Percentiles rank a stretch among this genome's conserved stretches.
Conservation (phyloP, 139 green algal genomes). For the Nannochloris sp. region DNA sequence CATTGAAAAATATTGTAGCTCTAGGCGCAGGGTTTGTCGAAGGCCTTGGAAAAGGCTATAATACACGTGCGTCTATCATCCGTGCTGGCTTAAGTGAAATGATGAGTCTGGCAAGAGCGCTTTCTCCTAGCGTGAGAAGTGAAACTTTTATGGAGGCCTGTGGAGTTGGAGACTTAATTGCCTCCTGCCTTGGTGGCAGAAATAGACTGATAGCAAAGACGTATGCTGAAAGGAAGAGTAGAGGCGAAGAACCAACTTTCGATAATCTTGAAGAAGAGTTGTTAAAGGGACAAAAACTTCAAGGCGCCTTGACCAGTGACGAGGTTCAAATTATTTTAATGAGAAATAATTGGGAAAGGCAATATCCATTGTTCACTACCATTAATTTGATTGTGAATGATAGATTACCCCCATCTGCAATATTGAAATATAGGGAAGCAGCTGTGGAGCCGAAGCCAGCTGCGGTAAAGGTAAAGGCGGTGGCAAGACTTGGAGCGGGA, state of each 20-base stretch:
- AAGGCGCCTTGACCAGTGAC: slow-evolving; percentile 64
- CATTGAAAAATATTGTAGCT: slow-evolving; percentile 77
- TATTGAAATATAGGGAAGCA: not conserved
- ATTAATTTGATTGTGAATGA: not conserved
- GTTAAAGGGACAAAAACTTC: slow-evolving; percentile 73
- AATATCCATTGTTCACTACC: not conserved
- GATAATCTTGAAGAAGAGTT: slow-evolving; percentile 52
- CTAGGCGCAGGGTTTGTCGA: slow-evolving; percentile 64
- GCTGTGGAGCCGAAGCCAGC: too few relatives aligned
- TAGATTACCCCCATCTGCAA: not conserved
- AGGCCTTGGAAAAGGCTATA: slow-evolving; percentile 53
- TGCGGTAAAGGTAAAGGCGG: too few relatives aligned
- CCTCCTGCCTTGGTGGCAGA: slow-evolving; percentile 66
- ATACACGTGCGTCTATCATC: slow-evolving; percentile 66
- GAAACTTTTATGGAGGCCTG: slow-evolving; percentile 70
- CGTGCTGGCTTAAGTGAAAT: slow-evolving; percentile 59
- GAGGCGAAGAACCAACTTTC: slow-evolving; percentile 28
- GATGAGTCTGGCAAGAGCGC: slow-evolving; percentile 35
- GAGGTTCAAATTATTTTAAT: slow-evolving; percentile 65
- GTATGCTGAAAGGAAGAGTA: slow-evolving; percentile 17
- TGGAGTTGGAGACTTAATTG: slow-evolving; percentile 66
- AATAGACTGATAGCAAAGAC: slow-evolving; percentile 58
- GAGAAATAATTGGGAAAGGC: slow-evolving; percentile 35
- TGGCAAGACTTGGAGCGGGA: too few relatives aligned
- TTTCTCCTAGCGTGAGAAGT: slow-evolving; percentile 44